phyloP scores from a whole-genome alignment of 2,329 filamentous ascomycete genomes.

The Calonectria pseudoturangicola region DNA sequence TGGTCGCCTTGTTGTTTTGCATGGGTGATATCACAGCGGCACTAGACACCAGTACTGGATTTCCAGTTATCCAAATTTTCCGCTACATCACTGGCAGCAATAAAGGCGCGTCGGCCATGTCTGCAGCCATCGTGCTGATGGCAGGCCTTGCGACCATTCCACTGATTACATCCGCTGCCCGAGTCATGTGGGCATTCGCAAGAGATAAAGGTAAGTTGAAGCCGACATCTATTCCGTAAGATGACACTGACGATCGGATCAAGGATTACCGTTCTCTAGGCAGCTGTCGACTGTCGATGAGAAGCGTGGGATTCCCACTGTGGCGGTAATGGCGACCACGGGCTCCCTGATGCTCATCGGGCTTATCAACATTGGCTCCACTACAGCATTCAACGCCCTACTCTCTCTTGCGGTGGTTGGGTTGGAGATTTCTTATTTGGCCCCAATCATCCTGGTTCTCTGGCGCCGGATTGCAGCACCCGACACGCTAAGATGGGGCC shows the following conservation, averaged over 20 bases:
- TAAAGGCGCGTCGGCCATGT: slow-evolving; percentile 15
- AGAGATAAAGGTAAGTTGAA: slow-evolving; percentile 39
- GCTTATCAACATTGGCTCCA: slow-evolving; percentile 50
- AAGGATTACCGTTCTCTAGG: slow-evolving; percentile 44
- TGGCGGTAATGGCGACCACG: slow-evolving; percentile 30
- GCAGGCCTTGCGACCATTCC: slow-evolving; percentile 42
- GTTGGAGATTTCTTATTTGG: slow-evolving; percentile 44
- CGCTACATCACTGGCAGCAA: slow-evolving; percentile 38
- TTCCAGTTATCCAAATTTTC: slow-evolving; percentile 47
- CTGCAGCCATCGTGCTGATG: slow-evolving; percentile 36
- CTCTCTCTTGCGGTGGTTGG: slow-evolving; percentile 44
- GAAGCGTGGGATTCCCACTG: slow-evolving; percentile 36
- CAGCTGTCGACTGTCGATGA: slow-evolving; percentile 38
- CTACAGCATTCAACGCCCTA: slow-evolving; percentile 48
- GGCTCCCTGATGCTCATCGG: slow-evolving; percentile 43
- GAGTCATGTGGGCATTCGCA: slow-evolving; percentile 49
- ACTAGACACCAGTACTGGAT: slow-evolving; percentile 36
- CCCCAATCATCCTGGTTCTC: slow-evolving; percentile 39
- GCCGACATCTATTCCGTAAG: neutral
- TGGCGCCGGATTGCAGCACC: slow-evolving; percentile 42
- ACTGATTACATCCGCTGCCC: slow-evolving; percentile 41
- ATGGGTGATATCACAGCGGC: slow-evolving; percentile 43
- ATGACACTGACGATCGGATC: neutral
- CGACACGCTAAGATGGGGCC: slow-evolving; percentile 41
- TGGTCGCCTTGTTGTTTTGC: slow-evolving; percentile 42